A percentile compares a stretch with the other conserved stretches of the same genome.
Evolutionary conservation across 2,329 filamentous ascomycete genomes (phyloP).

Genomic region (Thelonectria blattea): DNA sequence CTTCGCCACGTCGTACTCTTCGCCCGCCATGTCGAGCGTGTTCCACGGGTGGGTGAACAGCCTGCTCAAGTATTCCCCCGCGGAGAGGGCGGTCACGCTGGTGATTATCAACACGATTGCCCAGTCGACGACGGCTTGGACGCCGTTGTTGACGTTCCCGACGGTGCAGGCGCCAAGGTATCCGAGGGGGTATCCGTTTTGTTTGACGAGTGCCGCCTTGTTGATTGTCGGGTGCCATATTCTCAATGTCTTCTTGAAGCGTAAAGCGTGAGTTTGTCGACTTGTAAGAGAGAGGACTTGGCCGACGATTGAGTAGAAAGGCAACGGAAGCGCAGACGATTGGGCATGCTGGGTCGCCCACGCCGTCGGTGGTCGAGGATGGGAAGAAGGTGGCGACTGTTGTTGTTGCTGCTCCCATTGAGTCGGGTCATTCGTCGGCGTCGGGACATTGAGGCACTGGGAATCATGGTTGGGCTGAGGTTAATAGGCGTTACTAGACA

Average conservation of each 20-base stretch:
- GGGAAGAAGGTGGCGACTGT: conserved; percentile 8
- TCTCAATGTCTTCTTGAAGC: conserved; percentile 30
- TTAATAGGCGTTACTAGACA: neutral
- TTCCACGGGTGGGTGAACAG: conserved; percentile 63
- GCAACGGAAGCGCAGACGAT: neutral
- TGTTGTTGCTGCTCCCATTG: neutral
- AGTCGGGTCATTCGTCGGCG: neutral
- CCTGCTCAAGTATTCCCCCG: conserved; percentile 51
- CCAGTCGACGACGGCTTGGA: conserved; percentile 63
- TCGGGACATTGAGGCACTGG: neutral
- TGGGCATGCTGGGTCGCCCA: neutral
- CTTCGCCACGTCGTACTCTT: conserved; percentile 54
- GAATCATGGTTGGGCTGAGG: too few relatives aligned
- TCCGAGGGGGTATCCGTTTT: conserved; percentile 50
- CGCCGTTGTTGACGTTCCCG: conserved; percentile 56
- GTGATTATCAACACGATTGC: conserved; percentile 59
- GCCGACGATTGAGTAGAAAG: conserved; percentile 1
- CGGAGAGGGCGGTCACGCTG: conserved; percentile 55
- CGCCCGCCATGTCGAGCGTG: conserved; percentile 59
- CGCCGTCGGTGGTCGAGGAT: conserved; percentile 5
- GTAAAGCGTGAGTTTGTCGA: conserved; percentile 31
- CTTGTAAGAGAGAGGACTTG: too few relatives aligned
- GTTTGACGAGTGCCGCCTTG: conserved; percentile 43
- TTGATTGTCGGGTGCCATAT: conserved; percentile 37
- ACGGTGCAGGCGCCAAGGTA: conserved; percentile 52